Evolutionary conservation across 768 basidiomycete genomes (phyloP).

Genomic region (Xerocomellus intermedius): DNA sequence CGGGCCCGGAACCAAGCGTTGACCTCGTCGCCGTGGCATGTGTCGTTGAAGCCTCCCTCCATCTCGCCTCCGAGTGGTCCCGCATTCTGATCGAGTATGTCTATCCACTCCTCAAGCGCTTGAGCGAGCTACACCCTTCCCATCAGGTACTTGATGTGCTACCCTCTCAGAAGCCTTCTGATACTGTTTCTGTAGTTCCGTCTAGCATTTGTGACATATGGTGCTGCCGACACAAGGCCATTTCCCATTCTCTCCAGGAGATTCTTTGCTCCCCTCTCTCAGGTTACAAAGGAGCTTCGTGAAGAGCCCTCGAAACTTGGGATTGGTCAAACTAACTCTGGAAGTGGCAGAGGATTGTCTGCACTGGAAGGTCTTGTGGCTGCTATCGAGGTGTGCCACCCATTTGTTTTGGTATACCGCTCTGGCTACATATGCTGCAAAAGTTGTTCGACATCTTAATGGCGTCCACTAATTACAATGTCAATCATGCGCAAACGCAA

Average conservation of each 20-base stretch:
- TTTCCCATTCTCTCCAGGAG: slow-evolving; percentile 54
- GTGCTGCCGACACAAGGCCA: slow-evolving; percentile 52
- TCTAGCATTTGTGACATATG: slow-evolving; percentile 63
- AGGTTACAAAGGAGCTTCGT: slow-evolving; percentile 45
- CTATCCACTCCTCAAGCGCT: slow-evolving; percentile 48
- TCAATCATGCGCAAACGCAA: slow-evolving; percentile 16
- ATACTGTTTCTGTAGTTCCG: slow-evolving; percentile 31
- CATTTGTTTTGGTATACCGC: background rate
- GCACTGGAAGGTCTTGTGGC: slow-evolving; percentile 71
- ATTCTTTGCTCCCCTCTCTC: slow-evolving; percentile 49
- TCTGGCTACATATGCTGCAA: slow-evolving; percentile 31
- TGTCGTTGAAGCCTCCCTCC: slow-evolving; percentile 60
- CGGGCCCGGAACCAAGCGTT: slow-evolving; percentile 9
- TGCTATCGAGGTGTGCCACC: slow-evolving; percentile 55
- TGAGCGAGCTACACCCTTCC: slow-evolving; percentile 42
- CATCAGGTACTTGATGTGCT: slow-evolving; percentile 34
- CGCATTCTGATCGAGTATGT: slow-evolving; percentile 48
- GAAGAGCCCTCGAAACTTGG: slow-evolving; percentile 50
- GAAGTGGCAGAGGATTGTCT: slow-evolving; percentile 54
- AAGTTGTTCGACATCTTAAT: slow-evolving; percentile 40
- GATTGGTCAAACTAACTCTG: slow-evolving; percentile 53
- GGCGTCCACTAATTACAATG: slow-evolving; percentile 12
- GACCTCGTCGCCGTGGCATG: slow-evolving; percentile 50
- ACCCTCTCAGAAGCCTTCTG: background rate
- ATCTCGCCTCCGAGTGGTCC: slow-evolving; percentile 53